These are phyloP conservation scores for Fusarium chlamydosporum DNA, from an alignment of 2,329 filamentous ascomycete genomes.

Conservation along the genomic window DNA sequence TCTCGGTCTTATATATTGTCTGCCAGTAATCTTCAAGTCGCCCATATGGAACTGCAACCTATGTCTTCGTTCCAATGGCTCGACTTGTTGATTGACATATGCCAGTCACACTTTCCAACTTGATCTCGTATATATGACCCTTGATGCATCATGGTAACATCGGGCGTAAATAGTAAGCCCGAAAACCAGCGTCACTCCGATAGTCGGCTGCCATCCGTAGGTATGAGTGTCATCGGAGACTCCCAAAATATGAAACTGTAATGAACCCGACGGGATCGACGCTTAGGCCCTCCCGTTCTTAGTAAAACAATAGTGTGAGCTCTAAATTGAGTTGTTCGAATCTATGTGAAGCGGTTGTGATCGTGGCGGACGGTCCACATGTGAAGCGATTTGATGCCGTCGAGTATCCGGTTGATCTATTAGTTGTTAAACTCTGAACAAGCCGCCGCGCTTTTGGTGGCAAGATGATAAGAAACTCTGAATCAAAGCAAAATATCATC, in stretches of 20 bases:
- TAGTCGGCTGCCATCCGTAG: background rate
- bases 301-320: background rate
- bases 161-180: background rate
- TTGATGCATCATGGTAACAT: background rate
- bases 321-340: constrained; percentile 10
- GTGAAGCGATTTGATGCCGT: background rate
- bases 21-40: background rate
- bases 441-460: background rate
- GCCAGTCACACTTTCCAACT: background rate
- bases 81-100: background rate
- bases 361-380: background rate
- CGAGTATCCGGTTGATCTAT: background rate
- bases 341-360: background rate
- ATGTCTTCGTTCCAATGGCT: background rate
- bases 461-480: too few relatives aligned
- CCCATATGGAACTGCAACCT: background rate
- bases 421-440: background rate
- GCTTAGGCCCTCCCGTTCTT: background rate
- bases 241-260: background rate
- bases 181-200: background rate
- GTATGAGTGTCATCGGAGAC: background rate
- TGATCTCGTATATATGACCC: background rate
- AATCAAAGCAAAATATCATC: background rate
- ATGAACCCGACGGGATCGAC: background rate
- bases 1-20: background rate